Evolutionary conservation across 2,329 filamentous ascomycete species (phyloP).

Genomic region (Calycina herbarum): DNA sequence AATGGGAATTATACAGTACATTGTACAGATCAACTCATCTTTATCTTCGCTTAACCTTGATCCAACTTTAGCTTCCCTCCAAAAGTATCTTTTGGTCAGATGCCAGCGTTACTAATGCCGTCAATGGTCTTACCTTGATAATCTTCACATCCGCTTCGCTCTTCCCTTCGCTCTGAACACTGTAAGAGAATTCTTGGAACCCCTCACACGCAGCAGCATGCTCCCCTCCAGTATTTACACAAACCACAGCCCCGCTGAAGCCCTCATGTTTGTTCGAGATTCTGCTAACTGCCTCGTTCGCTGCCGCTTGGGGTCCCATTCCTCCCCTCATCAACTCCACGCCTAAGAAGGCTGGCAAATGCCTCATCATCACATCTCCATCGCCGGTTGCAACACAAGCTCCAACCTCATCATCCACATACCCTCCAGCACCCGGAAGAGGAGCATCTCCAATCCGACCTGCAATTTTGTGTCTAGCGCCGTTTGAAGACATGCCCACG

Average conservation of each 20-base stretch:
- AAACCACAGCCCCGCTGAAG: constrained; percentile 1
- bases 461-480: constrained; percentile 5
- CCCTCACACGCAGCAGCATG: constrained; percentile 7
- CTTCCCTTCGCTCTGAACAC: neutral
- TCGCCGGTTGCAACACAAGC: constrained; percentile 10
- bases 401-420: constrained; percentile 9
- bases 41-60: neutral
- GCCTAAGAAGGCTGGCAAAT: neutral
- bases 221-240: constrained; percentile 1
- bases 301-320: neutral
- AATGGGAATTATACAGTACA: neutral
- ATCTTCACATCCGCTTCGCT: constrained; percentile 6
- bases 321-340: constrained; percentile 8
- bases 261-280: constrained; percentile 3
- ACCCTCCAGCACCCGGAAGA: constrained; percentile 7
- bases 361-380: constrained; percentile 8
- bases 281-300: neutral
- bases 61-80: neutral
- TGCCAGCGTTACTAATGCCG: neutral
- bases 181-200: constrained; percentile 3
- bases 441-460: constrained; percentile 11
- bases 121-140: constrained; percentile 6
- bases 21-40: neutral
- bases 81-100: neutral
- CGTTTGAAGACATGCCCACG: constrained; percentile 9